phyloP scores from a whole-genome alignment of 2,329 filamentous ascomycete species.

The Apiospora phragmitis region DNA sequence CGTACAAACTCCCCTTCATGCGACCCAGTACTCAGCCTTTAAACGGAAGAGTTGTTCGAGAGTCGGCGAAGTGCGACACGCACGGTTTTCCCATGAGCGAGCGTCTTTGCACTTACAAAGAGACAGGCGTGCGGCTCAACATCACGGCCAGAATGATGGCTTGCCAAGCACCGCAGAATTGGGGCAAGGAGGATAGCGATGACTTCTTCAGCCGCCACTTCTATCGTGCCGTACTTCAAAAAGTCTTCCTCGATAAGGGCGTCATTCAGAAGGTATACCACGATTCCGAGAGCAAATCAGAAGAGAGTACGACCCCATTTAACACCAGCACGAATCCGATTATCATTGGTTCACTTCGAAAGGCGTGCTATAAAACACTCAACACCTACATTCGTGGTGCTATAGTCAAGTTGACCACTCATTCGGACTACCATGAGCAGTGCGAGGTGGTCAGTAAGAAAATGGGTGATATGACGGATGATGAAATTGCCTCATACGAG shows the following conservation, averaged over 20 bases:
- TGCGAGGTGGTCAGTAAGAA: slow-evolving; percentile 63
- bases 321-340: slow-evolving; percentile 71
- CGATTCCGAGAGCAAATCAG: slow-evolving; percentile 24
- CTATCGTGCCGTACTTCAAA: slow-evolving; percentile 86
- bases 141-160: slow-evolving; percentile 99
- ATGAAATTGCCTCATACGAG: slow-evolving; percentile 74
- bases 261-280: slow-evolving; percentile 66
- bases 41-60: slow-evolving; percentile 67
- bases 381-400: slow-evolving; percentile 78
- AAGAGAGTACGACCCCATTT: slow-evolving; percentile 40
- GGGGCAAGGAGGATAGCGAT: slow-evolving; percentile 78
- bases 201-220: slow-evolving; percentile 92
- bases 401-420: slow-evolving; percentile 68
- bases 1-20: slow-evolving; percentile 79
- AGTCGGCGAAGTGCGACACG: slow-evolving; percentile 74
- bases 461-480: slow-evolving; percentile 70
- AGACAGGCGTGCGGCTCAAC: slow-evolving; percentile 76
- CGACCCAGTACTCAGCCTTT: slow-evolving; percentile 67
- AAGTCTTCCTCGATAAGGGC: slow-evolving; percentile 84
- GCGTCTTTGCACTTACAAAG: slow-evolving; percentile 59
- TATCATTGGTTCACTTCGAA: slow-evolving; percentile 82
- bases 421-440: slow-evolving; percentile 57
- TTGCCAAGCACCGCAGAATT: slow-evolving; percentile 92
- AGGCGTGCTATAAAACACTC: slow-evolving; percentile 77
- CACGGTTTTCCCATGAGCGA: slow-evolving; percentile 94